Percentiles rank a stretch among this genome's conserved stretches.
These are phyloP conservation scores for Pichia sp. DNA, from an alignment of 1,139 yeast species.

Conservation along the genomic window DNA sequence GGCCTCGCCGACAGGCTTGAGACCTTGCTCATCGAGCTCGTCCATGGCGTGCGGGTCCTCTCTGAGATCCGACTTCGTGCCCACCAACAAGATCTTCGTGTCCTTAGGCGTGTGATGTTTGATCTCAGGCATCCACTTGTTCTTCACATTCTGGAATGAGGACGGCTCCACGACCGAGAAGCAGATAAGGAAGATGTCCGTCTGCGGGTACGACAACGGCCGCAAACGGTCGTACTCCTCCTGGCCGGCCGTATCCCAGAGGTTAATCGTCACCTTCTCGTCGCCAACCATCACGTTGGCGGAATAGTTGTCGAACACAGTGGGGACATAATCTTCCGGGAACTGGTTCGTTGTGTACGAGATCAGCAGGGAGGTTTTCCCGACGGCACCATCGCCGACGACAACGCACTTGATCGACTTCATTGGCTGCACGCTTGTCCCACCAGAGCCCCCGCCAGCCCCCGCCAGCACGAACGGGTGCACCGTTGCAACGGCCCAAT, in stretches of 20 bases:
- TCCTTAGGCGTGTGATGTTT: slow-evolving; percentile 78
- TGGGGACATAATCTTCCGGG: slow-evolving; percentile 94
- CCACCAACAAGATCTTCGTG: slow-evolving; percentile 72
- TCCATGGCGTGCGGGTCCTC: slow-evolving; percentile 77
- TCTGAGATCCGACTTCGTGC: slow-evolving; percentile 82
- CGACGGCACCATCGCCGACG: slow-evolving; percentile 97
- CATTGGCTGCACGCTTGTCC: slow-evolving; percentile 45
- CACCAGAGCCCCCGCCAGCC: no score
- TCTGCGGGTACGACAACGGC: slow-evolving; percentile 89
- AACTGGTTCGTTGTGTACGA: slow-evolving; percentile 91
- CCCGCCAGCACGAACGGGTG: no score
- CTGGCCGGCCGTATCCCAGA: slow-evolving; percentile 99
- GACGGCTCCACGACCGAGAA: slow-evolving; percentile 82
- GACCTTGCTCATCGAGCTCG: slow-evolving; percentile 59
- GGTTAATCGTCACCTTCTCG: slow-evolving; percentile 74
- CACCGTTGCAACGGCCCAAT: no score
- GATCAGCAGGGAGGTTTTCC: slow-evolving; percentile 84
- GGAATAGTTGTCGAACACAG: slow-evolving; percentile 79
- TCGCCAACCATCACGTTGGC: slow-evolving; percentile 84
- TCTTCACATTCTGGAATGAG: slow-evolving; percentile 71
- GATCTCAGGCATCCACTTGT: slow-evolving; percentile 83
- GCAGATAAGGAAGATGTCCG: slow-evolving; percentile 84
- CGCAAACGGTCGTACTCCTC: slow-evolving; percentile 88
- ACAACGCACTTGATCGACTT: slow-evolving; percentile 93
- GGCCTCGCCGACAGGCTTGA: slow-evolving; percentile 55